Evolutionary conservation across 2,329 filamentous ascomycete genomes (phyloP).

Genomic region (Trichoderma koningii): DNA sequence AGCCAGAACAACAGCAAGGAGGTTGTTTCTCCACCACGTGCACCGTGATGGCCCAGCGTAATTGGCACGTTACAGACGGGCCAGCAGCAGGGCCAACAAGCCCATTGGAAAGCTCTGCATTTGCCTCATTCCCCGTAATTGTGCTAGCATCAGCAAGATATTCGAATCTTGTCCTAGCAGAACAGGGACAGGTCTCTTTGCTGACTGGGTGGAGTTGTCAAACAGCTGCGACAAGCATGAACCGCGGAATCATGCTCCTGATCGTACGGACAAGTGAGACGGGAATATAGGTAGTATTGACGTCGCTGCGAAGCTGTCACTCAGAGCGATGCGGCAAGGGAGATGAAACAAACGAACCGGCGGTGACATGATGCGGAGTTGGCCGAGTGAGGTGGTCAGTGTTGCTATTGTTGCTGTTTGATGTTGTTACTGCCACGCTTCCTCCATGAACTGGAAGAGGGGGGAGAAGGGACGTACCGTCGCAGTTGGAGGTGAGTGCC

Average conservation of each 20-base stretch:
- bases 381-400: not conserved
- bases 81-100: not conserved
- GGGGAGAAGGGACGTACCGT: not conserved
- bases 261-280: not conserved
- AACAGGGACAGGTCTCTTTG: conserved; percentile 19
- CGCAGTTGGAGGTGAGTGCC: not conserved
- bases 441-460: not conserved
- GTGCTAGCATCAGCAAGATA: not conserved
- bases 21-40: conserved; percentile 4
- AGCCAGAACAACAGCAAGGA: conserved; percentile 14
- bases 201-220: conserved; percentile 22
- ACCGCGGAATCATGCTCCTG: not conserved
- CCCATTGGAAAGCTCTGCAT: not conserved
- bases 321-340: conserved; percentile 4
- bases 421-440: not conserved
- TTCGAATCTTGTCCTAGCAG: conserved; percentile 8
- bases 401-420: too few relatives aligned
- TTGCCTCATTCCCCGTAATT: not conserved
- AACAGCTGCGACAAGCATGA: conserved; percentile 12
- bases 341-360: not conserved
- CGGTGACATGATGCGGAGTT: conserved; percentile 15
- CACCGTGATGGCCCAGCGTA: conserved; percentile 3
- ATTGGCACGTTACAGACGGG: conserved; percentile 13
- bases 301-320: conserved; percentile 2
- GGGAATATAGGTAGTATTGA: not conserved